phyloP scores from a whole-genome alignment of 805 yeast genomes.

The Lachancea sp. region DNA sequence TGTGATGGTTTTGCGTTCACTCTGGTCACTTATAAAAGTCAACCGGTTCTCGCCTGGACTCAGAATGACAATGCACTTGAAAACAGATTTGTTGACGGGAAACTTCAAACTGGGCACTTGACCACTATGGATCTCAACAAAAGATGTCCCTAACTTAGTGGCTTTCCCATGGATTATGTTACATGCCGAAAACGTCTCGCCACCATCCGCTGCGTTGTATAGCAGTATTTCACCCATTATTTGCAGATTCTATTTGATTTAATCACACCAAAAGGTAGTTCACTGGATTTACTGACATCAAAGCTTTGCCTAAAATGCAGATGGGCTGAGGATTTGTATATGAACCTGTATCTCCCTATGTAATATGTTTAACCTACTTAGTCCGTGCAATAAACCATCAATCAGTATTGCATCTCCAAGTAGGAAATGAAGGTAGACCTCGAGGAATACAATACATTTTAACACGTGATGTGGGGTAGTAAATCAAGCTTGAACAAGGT shows the following conservation, averaged over 20 bases:
- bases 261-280: too few relatives aligned
- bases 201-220: conserved; percentile 32
- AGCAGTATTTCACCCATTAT: conserved; percentile 22
- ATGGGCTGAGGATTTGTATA: too few relatives aligned
- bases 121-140: conserved; percentile 39
- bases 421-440: too few relatives aligned
- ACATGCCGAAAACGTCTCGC: conserved; percentile 43
- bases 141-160: conserved; percentile 27
- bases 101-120: conserved; percentile 57
- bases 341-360: too few relatives aligned
- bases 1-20: conserved; percentile 31
- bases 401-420: too few relatives aligned
- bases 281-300: too few relatives aligned
- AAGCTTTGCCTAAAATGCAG: too few relatives aligned
- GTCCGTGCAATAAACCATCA: too few relatives aligned
- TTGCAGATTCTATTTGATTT: not conserved
- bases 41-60: conserved; percentile 62
- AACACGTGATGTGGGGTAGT: too few relatives aligned
- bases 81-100: conserved; percentile 63
- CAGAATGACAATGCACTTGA: conserved; percentile 69
- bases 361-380: too few relatives aligned
- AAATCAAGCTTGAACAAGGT: too few relatives aligned
- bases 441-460: too few relatives aligned
- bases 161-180: conserved; percentile 45
- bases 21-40: conserved; percentile 40